Evolutionary conservation across 257 asterid genomes (phyloP).

Genomic region (Solanum ahanhuiri): DNA sequence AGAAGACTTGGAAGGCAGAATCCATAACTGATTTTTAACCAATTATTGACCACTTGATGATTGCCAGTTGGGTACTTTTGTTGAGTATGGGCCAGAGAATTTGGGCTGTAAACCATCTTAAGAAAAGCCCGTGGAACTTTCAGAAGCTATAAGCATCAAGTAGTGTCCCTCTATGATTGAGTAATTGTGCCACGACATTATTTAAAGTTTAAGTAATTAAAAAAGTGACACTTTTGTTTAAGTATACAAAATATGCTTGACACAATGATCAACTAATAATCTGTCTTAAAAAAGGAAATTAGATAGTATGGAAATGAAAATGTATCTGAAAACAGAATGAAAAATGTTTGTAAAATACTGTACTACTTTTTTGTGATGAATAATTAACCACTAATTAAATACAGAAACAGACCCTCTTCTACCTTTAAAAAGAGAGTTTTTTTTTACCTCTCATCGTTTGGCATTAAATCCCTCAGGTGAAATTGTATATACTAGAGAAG

Average conservation of each 20-base stretch:
- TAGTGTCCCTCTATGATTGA: no score
- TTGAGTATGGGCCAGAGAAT: background rate
- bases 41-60: constrained; percentile 2
- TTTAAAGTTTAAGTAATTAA: no score
- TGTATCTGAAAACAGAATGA: background rate
- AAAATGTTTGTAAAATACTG: background rate
- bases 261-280: background rate
- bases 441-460: background rate
- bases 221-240: no score
- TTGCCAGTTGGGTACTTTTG: background rate
- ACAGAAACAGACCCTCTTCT: background rate
- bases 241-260: background rate
- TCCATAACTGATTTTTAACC: constrained; percentile 55
- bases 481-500: background rate
- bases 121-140: background rate
- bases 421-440: background rate
- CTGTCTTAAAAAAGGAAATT: background rate
- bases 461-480: background rate
- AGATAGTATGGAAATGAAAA: background rate
- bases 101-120: background rate
- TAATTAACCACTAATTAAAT: background rate
- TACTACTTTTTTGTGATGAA: background rate
- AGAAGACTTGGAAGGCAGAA: constrained; percentile 20
- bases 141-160: no score
- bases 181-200: no score